Evolutionary conservation across 176 grass and related monocot species (phyloP), one percentile per base, ranked within the genome.

Genomic region (Leersia perrieri): DNA sequence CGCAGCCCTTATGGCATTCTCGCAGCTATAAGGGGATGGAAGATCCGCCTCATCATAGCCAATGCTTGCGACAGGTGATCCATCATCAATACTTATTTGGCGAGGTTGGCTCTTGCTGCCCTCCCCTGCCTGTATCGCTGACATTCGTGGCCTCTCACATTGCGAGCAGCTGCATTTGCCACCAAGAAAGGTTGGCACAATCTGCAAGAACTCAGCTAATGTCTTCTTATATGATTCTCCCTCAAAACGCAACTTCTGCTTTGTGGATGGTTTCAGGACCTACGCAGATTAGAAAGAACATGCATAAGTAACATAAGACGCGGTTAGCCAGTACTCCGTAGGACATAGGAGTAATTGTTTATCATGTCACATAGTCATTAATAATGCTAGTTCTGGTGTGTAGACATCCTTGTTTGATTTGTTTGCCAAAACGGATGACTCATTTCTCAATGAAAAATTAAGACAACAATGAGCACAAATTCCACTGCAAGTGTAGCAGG

Each of bases 201-300:
- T 66, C 78, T 91, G 72, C 31, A 95, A 57, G 66, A 95, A 88
- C 47, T 99, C 92, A 0, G 81, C 84, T 64, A 99, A 70, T 23
- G 82, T 80, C 75, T 93, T 93, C 75, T 77, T 85, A 85, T 95
- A 99, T 58, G 86, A 70, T 75, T 99, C 92, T 71, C 96, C 92
- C 70, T 95, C 92, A 3, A 95, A 80, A 65, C 76, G 82, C 68
- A 95, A 63, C 80, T 95, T 99, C 82, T 99, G 84, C 82, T 86
- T 83, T 72, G 96, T 99, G 9, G 72, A 47, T 34, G 91, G 90
- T 63, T 93, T 99, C 75, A 99, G 72, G 33, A 95, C 39, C 96
- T 95, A 75, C 13, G 7, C 39, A 51, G 44, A 44, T 79, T 0
- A 2, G 44, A 27, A 83, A 23, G 15, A 67, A 79, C 72, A 32